A percentile compares a stretch with the other conserved stretches of the same genome.
These are phyloP conservation scores for Beauveria bassiana DNA, from an alignment of 2,329 filamentous ascomycete species.

Conservation along the genomic window DNA sequence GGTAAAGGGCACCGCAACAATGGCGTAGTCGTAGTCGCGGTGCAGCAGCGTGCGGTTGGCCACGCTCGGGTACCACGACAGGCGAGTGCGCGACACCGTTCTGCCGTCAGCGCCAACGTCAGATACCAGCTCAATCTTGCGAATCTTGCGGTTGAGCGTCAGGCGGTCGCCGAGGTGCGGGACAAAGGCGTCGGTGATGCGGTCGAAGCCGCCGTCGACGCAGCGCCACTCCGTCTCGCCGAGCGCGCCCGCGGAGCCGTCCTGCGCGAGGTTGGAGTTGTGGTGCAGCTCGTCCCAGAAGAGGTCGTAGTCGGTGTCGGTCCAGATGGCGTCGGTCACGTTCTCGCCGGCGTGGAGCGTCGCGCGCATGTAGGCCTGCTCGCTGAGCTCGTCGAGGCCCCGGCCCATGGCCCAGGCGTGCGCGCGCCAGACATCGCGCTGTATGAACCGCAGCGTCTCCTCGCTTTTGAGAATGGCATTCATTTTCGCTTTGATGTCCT, in stretches of 20 bases:
- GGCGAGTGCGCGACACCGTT: not conserved
- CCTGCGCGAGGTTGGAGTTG: constrained; percentile 25
- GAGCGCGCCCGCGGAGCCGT: constrained; percentile 19
- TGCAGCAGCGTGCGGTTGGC: constrained; percentile 12
- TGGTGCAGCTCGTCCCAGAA: constrained; percentile 27
- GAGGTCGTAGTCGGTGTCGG: constrained; percentile 23
- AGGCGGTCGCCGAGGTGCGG: constrained; percentile 21
- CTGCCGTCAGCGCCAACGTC: not conserved
- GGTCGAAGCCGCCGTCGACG: constrained; percentile 22
- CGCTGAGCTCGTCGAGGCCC: constrained; percentile 22
- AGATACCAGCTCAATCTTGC: not conserved
- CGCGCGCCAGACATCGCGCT: constrained; percentile 20
- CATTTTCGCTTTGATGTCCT: constrained; percentile 19
- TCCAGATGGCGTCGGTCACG: constrained; percentile 27
- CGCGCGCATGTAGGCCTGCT: constrained; percentile 25
- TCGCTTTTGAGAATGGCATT: constrained; percentile 14
- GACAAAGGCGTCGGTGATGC: constrained; percentile 22
- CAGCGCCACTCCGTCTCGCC: constrained; percentile 21
- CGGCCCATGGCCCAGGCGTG: constrained; percentile 23
- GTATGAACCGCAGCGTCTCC: constrained; percentile 11
- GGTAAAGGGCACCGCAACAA: constrained; percentile 25
- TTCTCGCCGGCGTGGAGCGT: constrained; percentile 27
- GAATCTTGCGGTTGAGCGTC: constrained; percentile 19
- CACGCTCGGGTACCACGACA: constrained; percentile 5
- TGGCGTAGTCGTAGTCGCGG: constrained; percentile 26